Evolutionary conservation across 805 yeast genomes (phyloP).

Genomic region (Cyberlindnera lachancei): DNA sequence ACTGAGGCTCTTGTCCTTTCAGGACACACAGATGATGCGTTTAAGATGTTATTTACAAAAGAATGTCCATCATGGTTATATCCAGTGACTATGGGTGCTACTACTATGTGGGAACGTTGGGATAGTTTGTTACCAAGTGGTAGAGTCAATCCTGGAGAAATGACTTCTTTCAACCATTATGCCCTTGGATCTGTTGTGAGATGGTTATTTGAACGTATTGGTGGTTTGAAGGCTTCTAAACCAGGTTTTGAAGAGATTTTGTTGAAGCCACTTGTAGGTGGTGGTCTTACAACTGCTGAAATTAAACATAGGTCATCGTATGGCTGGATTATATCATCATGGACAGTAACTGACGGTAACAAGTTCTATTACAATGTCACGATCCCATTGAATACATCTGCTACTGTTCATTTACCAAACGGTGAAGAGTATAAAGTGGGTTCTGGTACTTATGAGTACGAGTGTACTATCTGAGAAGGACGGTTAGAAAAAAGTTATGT

Average conservation of each 20-base stretch:
- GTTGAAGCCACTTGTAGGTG: conserved; percentile 14
- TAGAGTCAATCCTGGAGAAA: no score
- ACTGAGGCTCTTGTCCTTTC: no score
- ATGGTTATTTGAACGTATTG: conserved; percentile 16
- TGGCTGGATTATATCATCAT: conserved; percentile 12
- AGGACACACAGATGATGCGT: no score
- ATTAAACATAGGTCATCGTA: conserved; percentile 11
- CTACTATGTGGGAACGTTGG: no score
- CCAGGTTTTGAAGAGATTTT: conserved; percentile 7
- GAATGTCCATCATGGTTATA: no score
- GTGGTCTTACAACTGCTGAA: conserved; percentile 7
- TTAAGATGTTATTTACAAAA: no score
- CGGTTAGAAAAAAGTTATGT: no score
- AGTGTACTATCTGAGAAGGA: no score
- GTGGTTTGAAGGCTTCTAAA: conserved; percentile 8
- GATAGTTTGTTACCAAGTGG: no score
- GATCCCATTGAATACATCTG: conserved; percentile 12
- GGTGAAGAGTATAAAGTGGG: conserved; percentile 5
- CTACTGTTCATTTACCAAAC: conserved; percentile 10
- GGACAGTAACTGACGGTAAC: conserved; percentile 6
- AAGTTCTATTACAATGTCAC: conserved; percentile 6
- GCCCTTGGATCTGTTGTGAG: conserved; percentile 17
- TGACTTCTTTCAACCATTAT: conserved; percentile 18
- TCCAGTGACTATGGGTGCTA: no score
- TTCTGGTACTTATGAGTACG: no score